Percentiles rank a stretch among this genome's conserved stretches.
phyloP scores from a whole-genome alignment of 2,329 filamentous ascomycete species.

The Metarhizium anisopliae region DNA sequence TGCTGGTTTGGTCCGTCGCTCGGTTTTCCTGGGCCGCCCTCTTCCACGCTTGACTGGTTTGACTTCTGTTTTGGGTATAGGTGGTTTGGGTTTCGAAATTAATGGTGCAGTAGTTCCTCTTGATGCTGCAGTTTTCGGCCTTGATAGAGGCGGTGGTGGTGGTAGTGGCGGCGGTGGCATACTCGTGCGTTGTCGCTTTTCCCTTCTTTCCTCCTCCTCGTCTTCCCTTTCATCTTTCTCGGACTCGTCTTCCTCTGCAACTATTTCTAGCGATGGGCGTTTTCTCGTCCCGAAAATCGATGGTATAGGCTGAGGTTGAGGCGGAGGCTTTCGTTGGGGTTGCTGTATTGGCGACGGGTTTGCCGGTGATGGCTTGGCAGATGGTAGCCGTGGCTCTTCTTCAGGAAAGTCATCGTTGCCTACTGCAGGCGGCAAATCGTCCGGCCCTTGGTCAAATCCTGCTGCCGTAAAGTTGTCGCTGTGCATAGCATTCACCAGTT shows the following conservation, averaged over 20 bases:
- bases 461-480: constrained; percentile 8
- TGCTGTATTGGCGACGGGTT: background rate
- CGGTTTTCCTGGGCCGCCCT: constrained; percentile 7
- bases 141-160: constrained; percentile 13
- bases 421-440: constrained; percentile 8
- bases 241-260: constrained; percentile 13
- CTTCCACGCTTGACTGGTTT: constrained; percentile 4
- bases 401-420: constrained; percentile 6
- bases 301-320: background rate
- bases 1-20: constrained; percentile 16
- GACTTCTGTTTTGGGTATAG: background rate
- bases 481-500: constrained; percentile 28
- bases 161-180: constrained; percentile 4
- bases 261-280: background rate
- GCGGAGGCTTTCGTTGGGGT: background rate
- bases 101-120: constrained; percentile 7
- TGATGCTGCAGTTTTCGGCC: constrained; percentile 16
- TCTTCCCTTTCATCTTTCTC: constrained; percentile 10
- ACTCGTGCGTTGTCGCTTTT: constrained; percentile 19
- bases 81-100: background rate
- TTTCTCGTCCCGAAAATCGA: background rate
- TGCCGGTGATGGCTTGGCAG: background rate
- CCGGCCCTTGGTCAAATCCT: constrained; percentile 8
- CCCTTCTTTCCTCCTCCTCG: constrained; percentile 9
- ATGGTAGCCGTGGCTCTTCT: background rate